Evolutionary conservation across 2,329 filamentous ascomycete species (phyloP).

Genomic region (Fusarium sp.): DNA sequence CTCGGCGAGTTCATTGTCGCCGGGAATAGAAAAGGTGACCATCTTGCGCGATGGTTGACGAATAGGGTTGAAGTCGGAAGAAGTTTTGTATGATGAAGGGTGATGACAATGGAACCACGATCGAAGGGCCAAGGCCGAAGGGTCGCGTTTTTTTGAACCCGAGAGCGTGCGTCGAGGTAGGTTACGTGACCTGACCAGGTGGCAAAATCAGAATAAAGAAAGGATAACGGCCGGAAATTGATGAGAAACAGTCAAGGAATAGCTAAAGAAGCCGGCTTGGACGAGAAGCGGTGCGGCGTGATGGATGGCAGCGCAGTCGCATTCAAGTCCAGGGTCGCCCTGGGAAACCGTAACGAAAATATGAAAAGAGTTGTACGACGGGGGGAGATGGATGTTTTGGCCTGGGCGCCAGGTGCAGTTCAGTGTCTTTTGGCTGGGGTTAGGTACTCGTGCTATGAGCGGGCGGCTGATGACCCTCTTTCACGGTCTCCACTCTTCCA

Average conservation of each 20-base stretch:
- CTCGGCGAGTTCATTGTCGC: constrained; percentile 47
- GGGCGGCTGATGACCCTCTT: constrained; percentile 36
- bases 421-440: constrained; percentile 8
- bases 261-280: constrained; percentile 28
- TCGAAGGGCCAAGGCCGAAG: constrained; percentile 17
- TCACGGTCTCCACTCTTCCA: constrained; percentile 5
- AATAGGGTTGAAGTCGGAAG: background rate
- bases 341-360: constrained; percentile 44
- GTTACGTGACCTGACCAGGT: constrained; percentile 10
- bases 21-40: constrained; percentile 53
- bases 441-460: constrained; percentile 29
- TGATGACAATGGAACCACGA: constrained; percentile 16
- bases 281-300: constrained; percentile 38
- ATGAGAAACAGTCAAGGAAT: constrained; percentile 26
- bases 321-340: constrained; percentile 42
- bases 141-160: constrained; percentile 27
- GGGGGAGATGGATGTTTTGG: constrained; percentile 35
- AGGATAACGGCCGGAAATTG: constrained; percentile 7
- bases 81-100: constrained; percentile 14
- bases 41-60: constrained; percentile 37
- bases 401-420: constrained; percentile 25
- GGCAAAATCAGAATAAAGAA: constrained; percentile 15
- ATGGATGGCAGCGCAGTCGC: constrained; percentile 44
- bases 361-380: constrained; percentile 36
- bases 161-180: background rate